phyloP scores from a whole-genome alignment of 495 filamentous ascomycete genomes.

The Talaromyces adpressus region DNA sequence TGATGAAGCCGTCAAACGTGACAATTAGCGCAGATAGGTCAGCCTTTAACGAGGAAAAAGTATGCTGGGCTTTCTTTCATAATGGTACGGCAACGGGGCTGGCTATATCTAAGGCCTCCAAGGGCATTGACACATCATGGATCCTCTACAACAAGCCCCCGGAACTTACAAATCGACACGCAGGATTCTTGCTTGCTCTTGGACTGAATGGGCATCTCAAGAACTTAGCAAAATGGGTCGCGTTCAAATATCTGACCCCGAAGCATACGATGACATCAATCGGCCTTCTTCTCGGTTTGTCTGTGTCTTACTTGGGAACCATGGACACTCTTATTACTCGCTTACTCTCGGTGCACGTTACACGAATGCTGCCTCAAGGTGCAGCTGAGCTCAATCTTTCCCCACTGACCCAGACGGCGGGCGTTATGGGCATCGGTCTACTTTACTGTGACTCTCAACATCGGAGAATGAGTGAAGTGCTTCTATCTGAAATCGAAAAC shows the following conservation, averaged over 20 bases:
- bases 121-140: constrained; percentile 96
- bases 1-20: constrained; percentile 85
- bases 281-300: constrained; percentile 82
- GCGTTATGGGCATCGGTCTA: constrained; percentile 94
- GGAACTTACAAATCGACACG: constrained; percentile 88
- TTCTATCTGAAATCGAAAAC: constrained; percentile 94
- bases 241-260: constrained; percentile 95
- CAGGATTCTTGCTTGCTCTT: constrained; percentile 83
- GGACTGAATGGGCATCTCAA: constrained; percentile 96
- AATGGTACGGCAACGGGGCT: constrained; percentile 86
- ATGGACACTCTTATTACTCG: constrained; percentile 94
- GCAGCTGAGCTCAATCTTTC: constrained; percentile 92
- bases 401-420: constrained; percentile 88
- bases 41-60: constrained; percentile 86
- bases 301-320: constrained; percentile 88
- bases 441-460: constrained; percentile 95
- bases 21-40: constrained; percentile 80
- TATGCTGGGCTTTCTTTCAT: constrained; percentile 97
- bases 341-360: constrained; percentile 96
- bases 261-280: constrained; percentile 99
- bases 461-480: constrained; percentile 95
- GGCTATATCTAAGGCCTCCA: constrained; percentile 81
- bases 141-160: constrained; percentile 95
- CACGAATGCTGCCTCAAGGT: constrained; percentile 82
- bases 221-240: constrained; percentile 91